Evolutionary conservation across 2,329 filamentous ascomycete genomes (phyloP), one percentile per base, ranked within the genome.

Genomic region (Bipolaris bicolor): DNA sequence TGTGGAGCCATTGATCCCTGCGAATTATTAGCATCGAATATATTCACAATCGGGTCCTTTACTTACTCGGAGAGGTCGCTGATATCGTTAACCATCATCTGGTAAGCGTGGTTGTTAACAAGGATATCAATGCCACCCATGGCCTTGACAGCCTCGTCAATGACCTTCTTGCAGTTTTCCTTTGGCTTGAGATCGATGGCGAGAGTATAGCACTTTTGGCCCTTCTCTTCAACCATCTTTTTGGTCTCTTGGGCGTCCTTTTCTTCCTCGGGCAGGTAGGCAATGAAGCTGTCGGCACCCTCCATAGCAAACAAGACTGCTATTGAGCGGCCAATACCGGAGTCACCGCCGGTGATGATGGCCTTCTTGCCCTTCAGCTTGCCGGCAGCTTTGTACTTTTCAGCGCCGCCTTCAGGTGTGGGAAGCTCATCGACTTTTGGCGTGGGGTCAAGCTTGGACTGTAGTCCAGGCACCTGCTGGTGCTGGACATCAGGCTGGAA

Each of bases 301-400:
- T 95, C 91, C 83, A 91, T 89, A 37, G 90, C 90, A 67, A 89
- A 95, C 0, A 95, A 81, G 15, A 94, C 83, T 1, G 91, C 90
- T 1, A 88, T 85, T 1, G 91, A 87, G 36, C 90, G 86, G 6
- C 91, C 90, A 62, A 95, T 94, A 1, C 91, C 90, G 6, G 85
- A 88, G 75, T 94, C 90, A 3, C 91, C 91, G 15, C 90, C 90
- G 0, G 91, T 94, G 68, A 95, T 94, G 56, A 95, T 77, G 7
- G 90, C 90, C 57, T 86, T 90, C 76, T 89, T 90, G 60, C 87
- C 90, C 67, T 85, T 77, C 6, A 95, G 84, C 78, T 95, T 96
- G 47, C 86, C 87, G 1, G 90, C 89, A 3, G 89, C 85, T 71
- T 88, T 87, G 79, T 95, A 94, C 46, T 83, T 83, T 67, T 90